Evolutionary conservation across 257 asterid species (phyloP).

Genomic region (Scutellaria baicalensis): DNA sequence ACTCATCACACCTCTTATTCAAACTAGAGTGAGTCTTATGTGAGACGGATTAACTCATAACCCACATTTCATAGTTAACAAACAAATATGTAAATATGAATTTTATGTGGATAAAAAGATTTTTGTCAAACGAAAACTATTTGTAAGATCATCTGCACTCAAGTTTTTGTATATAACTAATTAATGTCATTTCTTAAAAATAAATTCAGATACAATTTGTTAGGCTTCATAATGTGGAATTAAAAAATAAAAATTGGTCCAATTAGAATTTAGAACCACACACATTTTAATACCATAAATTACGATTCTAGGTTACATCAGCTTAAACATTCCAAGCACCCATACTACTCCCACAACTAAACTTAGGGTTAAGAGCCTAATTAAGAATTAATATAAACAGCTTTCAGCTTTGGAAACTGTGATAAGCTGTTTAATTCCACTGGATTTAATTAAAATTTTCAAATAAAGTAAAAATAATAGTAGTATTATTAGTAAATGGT

Average conservation of each 20-base stretch:
- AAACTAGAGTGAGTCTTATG: too few relatives aligned
- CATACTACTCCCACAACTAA: conserved; percentile 15
- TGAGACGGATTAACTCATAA: too few relatives aligned
- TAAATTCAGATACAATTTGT: neutral
- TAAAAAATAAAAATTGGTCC: neutral
- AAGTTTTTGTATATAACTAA: too few relatives aligned
- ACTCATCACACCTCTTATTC: too few relatives aligned
- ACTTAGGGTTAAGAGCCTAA: conserved; percentile 18
- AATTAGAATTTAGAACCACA: neutral
- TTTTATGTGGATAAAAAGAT: too few relatives aligned
- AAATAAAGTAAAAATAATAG: neutral
- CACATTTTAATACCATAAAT: neutral
- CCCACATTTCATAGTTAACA: too few relatives aligned
- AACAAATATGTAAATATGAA: too few relatives aligned
- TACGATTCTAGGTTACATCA: neutral
- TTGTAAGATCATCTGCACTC: too few relatives aligned
- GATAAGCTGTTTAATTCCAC: neutral
- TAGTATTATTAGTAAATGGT: too few relatives aligned
- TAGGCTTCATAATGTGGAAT: neutral
- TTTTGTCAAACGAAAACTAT: too few relatives aligned
- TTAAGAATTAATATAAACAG: conserved; percentile 13
- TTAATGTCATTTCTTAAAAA: neutral
- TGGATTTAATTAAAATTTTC: neutral
- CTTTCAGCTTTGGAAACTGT: conserved; percentile 18
- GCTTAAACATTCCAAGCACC: conserved; percentile 28